Base-by-base conservation (phyloP, 2,329 filamentous ascomycete genomes). In the Penicillium nordicum region DNA sequence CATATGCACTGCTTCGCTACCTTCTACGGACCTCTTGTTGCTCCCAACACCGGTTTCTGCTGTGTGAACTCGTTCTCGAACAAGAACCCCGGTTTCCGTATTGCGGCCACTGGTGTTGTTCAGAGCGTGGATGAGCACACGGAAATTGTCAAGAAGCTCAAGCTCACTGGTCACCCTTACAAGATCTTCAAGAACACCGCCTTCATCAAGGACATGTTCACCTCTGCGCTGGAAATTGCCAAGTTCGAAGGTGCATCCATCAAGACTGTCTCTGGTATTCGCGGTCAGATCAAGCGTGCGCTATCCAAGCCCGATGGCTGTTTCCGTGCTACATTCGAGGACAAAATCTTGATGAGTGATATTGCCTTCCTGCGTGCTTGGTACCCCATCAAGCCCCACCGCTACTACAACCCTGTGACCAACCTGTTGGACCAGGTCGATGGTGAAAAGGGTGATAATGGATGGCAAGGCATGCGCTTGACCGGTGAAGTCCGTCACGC, bases 171-270 rank as follows among this genome's bases (percentile, higher is more conserved):
- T 58, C 82, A 85, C 46, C 92, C 94, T 1, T 95, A 94, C 83
- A 97, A 97, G 79, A 95, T 97, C 75, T 97, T 95, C 85, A 96
- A 96, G 77, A 99, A 99, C 79, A 99, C 94, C 0, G 92, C 94
- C 38, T 99, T 99, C 73, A 92, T 99, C 78, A 95, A 94, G 75
- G 91, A 96, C 77, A 99, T 99, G 94, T 99, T 99, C 82, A 92
- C 85, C 71, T 88, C 88, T 0, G 83, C 91, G 0, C 86, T 99
- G 41, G 94, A 99, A 73, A 94, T 99, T 63, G 93, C 94, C 68
- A 99, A 97, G 72, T 99, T 99, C 69, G 94, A 99, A 78, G 94
- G 94, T 56, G 94, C 94, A 10, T 87, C 90, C 54, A 93, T 99
- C 77, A 91, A 92, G 71, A 99, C 95, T 0, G 95, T 99, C 25